Percentiles rank a stretch among this genome's conserved stretches.
Conservation (phyloP, 139 green algal species). For the Chlorella sp. region DNA sequence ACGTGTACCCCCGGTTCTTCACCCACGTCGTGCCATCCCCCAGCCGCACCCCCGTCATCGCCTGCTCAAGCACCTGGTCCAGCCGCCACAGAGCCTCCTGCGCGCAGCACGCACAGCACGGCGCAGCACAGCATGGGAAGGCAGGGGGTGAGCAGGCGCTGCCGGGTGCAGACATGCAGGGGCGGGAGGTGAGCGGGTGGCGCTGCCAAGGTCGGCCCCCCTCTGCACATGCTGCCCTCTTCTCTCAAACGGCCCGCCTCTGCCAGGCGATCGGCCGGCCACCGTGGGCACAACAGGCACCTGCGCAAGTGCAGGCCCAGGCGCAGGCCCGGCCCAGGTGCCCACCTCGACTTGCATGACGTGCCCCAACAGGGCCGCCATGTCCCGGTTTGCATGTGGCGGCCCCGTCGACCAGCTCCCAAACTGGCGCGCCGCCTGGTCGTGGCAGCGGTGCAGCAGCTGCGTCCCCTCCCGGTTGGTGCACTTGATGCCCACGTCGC, state of each 20-base stretch:
- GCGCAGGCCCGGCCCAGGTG: background rate
- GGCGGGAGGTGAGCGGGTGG: no score
- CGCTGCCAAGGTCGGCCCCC: no score
- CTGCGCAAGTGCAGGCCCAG: background rate
- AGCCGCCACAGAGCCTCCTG: slow-evolving; percentile 35
- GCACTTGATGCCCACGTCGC: slow-evolving; percentile 26
- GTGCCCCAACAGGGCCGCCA: slow-evolving; percentile 13
- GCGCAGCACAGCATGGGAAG: background rate
- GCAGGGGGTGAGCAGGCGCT: no score
- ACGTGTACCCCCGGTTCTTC: slow-evolving; percentile 20
- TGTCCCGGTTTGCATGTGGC: background rate
- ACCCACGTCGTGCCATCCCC: slow-evolving; percentile 31
- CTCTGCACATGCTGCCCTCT: no score
- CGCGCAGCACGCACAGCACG: background rate
- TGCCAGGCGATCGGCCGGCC: no score
- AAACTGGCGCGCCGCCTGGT: slow-evolving; percentile 21
- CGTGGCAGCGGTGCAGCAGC: slow-evolving; percentile 26
- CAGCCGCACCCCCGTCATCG: slow-evolving; percentile 31
- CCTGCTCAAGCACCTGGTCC: slow-evolving; percentile 19
- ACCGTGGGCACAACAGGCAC: no score
- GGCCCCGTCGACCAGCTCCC: background rate
- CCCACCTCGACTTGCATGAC: slow-evolving; percentile 29
- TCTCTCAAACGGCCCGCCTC: background rate
- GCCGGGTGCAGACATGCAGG: no score
- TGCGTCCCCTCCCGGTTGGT: background rate